These are phyloP conservation scores for Citrus mangshanensis DNA, from an alignment of 345 rosid genomes.

Conservation along the genomic window DNA sequence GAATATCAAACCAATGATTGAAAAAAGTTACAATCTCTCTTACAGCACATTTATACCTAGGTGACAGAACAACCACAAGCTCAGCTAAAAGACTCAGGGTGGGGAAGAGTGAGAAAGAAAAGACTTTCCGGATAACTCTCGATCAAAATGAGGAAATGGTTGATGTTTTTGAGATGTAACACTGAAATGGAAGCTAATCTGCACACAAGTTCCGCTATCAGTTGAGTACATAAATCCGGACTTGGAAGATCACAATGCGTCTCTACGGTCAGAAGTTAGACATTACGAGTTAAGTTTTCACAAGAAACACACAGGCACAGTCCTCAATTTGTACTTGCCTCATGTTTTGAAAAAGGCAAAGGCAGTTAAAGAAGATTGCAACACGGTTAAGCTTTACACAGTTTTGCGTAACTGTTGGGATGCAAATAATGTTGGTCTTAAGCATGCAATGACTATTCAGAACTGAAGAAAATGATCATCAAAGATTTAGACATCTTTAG, in stretches of 20 bases:
- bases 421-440: neutral
- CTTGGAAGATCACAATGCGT: neutral
- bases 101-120: conserved; percentile 17
- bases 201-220: neutral
- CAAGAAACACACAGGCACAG: conserved; percentile 23
- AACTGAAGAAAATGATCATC: neutral
- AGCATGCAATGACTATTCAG: conserved; percentile 2
- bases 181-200: conserved; percentile 18
- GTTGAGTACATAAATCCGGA: too few species aligned
- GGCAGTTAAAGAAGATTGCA: conserved; percentile 5
- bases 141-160: conserved; percentile 15
- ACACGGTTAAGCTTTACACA: conserved; percentile 16
- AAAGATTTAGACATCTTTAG: neutral
- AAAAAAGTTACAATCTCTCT: too few species aligned
- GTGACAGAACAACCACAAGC: neutral
- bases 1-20: too few species aligned
- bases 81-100: conserved; percentile 5
- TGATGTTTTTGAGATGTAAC: conserved; percentile 14
- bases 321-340: conserved; percentile 24
- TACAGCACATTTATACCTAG: neutral
- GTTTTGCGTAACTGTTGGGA: neutral
- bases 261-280: conserved; percentile 1
- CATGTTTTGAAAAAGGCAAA: conserved; percentile 6
- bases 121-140: neutral
- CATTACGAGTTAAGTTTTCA: conserved; percentile 17